Evolutionary conservation across 2,329 filamentous ascomycete species (phyloP).

Genomic region (Pseudocercospora crystallina): DNA sequence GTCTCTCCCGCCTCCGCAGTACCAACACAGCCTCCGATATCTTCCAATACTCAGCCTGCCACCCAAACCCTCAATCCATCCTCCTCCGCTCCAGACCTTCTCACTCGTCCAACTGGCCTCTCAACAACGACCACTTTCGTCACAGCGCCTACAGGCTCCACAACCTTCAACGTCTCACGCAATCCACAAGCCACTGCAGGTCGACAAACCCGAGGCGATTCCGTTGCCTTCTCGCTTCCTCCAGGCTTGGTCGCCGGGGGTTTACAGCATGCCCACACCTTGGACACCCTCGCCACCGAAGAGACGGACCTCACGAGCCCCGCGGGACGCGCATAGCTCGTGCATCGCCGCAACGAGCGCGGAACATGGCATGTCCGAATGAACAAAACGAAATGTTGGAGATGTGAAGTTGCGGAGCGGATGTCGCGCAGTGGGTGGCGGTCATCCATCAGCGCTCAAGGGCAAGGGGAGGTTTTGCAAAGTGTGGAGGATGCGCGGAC

Average conservation of each 20-base stretch:
- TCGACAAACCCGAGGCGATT: too few species aligned
- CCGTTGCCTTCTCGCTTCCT: too few species aligned
- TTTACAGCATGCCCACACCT: slow-evolving; percentile 1
- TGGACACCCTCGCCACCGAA: not conserved
- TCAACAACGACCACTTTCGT: slow-evolving; percentile 9
- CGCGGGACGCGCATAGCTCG: slow-evolving; percentile 20
- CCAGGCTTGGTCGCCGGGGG: too few species aligned
- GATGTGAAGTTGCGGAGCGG: slow-evolving; percentile 22
- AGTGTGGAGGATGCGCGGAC: too few species aligned
- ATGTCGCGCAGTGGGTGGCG: not conserved
- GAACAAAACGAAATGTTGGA: slow-evolving; percentile 29
- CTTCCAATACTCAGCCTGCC: not conserved
- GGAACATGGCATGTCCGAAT: slow-evolving; percentile 31
- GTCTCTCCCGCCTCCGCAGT: not conserved
- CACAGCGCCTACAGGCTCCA: slow-evolving; percentile 9
- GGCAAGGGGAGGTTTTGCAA: too few species aligned
- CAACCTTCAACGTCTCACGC: slow-evolving; percentile 5
- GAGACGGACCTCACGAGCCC: slow-evolving; percentile 1
- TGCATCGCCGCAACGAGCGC: slow-evolving; percentile 23
- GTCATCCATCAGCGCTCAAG: not conserved
- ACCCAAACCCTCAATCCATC: too few species aligned
- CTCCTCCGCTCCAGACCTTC: too few species aligned
- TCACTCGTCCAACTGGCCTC: not conserved
- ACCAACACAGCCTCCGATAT: not conserved
- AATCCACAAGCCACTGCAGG: not conserved